Base-by-base conservation (phyloP, 2,329 filamentous ascomycete species). In the Decorospora gaudefroyi region DNA sequence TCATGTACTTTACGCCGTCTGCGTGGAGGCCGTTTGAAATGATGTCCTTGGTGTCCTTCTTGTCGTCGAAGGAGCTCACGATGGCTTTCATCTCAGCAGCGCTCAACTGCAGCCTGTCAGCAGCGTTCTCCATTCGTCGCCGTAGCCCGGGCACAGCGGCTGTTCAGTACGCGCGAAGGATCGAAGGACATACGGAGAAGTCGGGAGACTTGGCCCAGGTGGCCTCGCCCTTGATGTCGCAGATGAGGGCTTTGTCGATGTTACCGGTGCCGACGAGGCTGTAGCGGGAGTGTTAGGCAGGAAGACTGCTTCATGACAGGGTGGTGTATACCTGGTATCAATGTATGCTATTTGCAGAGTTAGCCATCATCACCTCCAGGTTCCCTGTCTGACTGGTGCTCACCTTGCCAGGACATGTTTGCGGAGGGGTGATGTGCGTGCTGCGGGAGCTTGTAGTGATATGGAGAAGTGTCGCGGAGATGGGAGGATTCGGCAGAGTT, bases 151-250 rank as follows among this genome's bases (percentile, higher is more conserved):
- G 6, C n/a, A 11, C 23, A 6, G 15, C n/a, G n/a, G n/a, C n/a
- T n/a, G n/a, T n/a, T n/a, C n/a, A n/a, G n/a, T n/a, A n/a, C 41
- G 43, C 30, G 48, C 49, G 37, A 17, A 31, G 16, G 15, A 31
- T 13, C 22, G 46, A 29, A 33, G 47, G 46, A 69, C 75, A 72
- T 85, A 96, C 90, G 69, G 78, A 76, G 77, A 96, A 95, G 59
- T 78, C 93, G 85, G 53, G 88, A 91, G 70, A 96, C 86, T 78
- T 95, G 87, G 58, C 93, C 70, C 71, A 96, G 52, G 96, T 65
- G 47, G 75, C 73, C 62, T 74, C 72, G 64, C 73, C 73, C 42
- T 68, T 64, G 50, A 64, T 69, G 65, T 76, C 76, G 55, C 76
- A 76, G 61, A 78, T 77, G 55, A 76, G 70, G 53, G 76, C 74